Conservation (phyloP, 2,329 filamentous ascomycete species). For the Nemania serpens region DNA sequence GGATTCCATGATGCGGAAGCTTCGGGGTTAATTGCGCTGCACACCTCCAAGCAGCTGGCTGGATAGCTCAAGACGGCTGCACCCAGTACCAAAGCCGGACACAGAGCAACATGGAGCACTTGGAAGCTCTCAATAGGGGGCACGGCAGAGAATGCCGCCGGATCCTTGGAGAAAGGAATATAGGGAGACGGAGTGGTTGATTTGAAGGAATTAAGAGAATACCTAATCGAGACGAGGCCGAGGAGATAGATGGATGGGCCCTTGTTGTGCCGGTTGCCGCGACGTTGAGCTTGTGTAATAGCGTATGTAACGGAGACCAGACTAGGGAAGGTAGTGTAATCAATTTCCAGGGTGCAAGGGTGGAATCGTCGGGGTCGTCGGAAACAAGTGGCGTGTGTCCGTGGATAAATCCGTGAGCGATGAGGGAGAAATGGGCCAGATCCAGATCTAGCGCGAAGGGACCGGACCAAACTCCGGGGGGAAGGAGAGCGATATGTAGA, state of each 20-base stretch:
- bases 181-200: slow-evolving; percentile 5
- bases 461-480: slow-evolving; percentile 19
- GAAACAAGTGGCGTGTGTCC: slow-evolving; percentile 33
- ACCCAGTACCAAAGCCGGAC: neutral
- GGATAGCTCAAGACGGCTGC: slow-evolving; percentile 1
- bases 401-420: slow-evolving; percentile 29
- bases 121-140: no score
- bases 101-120: neutral
- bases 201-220: slow-evolving; percentile 34
- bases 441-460: slow-evolving; percentile 19
- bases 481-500: neutral
- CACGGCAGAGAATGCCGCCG: no score
- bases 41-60: neutral
- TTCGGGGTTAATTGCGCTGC: slow-evolving; percentile 33
- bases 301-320: neutral
- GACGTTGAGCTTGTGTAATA: slow-evolving; percentile 15
- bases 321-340: slow-evolving; percentile 1
- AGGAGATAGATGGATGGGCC: slow-evolving; percentile 2
- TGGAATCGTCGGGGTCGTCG: slow-evolving; percentile 26
- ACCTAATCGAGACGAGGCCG: slow-evolving; percentile 33
- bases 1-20: slow-evolving; percentile 38
- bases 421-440: slow-evolving; percentile 19
- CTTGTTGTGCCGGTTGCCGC: neutral
- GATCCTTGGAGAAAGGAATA: neutral
- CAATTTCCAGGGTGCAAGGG: slow-evolving; percentile 5